Base-by-base conservation (phyloP, 2,329 filamentous ascomycete species). In the Sarocladium brachiariae region DNA sequence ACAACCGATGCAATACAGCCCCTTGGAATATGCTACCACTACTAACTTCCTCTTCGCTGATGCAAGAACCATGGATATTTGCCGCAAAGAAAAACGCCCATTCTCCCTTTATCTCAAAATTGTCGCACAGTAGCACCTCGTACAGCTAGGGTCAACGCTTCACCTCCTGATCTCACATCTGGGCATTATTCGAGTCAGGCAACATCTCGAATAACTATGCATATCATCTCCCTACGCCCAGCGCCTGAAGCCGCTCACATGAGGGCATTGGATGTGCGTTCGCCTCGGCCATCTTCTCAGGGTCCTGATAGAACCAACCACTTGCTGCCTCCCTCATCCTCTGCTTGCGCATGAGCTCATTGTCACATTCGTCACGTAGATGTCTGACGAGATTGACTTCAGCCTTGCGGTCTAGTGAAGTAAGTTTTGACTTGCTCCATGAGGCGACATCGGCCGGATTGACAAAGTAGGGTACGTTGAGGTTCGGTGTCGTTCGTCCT, bases 281-380 rank as follows among this genome's bases (percentile, higher is more conserved):
- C 25, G 91, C 91, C 52, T 81, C 68, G 54, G 84, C 79, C 81
- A 95, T 81, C 73, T 89, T 90, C 55, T 84, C 84, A 49, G 82
- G 75, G 61, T 96, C 89, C 51, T 83, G 81, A 65, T 82, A 90
- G 62, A 96, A 89, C 86, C 90, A 96, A 3, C 91, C 91, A 59
- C 87, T 82, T 0, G 91, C 90, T 45, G 88, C 84, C 56, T 95
- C 83, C 55, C 83, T 74, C 67, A 90, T 73, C 56, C 82, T 75
- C 62, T 83, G 77, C 66, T 84, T 78, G 49, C 78, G 72, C 45
- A 77, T 70, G 55, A 80, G 71, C 70, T 99, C 91, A 51, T 74
- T 73, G 55, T 92, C 85, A 69, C 93, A 99, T 61, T 85, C 77
- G 52, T 76, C 73, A 46, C 78, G 79, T 49, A 96, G 68, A 31